Evolutionary conservation across 768 basidiomycete genomes (phyloP), one percentile per base, ranked within the genome.

Genomic region (Suillus brevipes): DNA sequence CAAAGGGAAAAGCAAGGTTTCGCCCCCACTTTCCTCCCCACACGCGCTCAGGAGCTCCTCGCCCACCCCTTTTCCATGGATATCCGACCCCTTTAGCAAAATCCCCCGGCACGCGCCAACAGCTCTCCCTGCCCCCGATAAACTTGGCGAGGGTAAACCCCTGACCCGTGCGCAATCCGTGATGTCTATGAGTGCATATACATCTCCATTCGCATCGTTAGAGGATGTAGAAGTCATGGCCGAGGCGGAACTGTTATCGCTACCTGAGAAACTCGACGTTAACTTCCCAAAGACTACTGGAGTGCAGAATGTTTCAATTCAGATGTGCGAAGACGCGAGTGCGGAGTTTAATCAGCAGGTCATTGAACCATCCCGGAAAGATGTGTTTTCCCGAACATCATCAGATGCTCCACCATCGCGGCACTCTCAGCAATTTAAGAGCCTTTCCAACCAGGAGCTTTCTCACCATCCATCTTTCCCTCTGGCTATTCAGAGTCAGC

Each of bases 161-260:
- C 12, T 43, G 9, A 31, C 47, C 55, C 38, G 23, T 53, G 45
- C 31, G 16, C 9, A n/a, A 8, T 65, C 67, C 14, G 23, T 3
- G 3, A 55, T 58, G 5, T 9, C 45, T n/a, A 49, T 23, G 13
- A 62, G 67, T 2, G 36, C 59, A 14, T 71, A 57, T 43, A 66
- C 64, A 12, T 74, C 73, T 2, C 67, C 70, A 1, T 65, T 67
- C 14, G 63, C 56, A 25, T 68, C 70, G 9, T 67, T 66, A 37
- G 28, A 25, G n/a, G 62, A 63, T 14, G 0, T 60, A 42, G 58
- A n/a, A n/a, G n/a, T 28, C 16, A 59, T 59, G 38, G 23, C 58
- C 16, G 38, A 42, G 18, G 58, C 25, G 10, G 37, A 38, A 23
- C 23, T 12, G 14, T 18, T 10, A 25, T 58, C 37, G 23, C 37